Evolutionary conservation across 2,329 filamentous ascomycete genomes (phyloP).

Genomic region (Aspergillus alliaceus): DNA sequence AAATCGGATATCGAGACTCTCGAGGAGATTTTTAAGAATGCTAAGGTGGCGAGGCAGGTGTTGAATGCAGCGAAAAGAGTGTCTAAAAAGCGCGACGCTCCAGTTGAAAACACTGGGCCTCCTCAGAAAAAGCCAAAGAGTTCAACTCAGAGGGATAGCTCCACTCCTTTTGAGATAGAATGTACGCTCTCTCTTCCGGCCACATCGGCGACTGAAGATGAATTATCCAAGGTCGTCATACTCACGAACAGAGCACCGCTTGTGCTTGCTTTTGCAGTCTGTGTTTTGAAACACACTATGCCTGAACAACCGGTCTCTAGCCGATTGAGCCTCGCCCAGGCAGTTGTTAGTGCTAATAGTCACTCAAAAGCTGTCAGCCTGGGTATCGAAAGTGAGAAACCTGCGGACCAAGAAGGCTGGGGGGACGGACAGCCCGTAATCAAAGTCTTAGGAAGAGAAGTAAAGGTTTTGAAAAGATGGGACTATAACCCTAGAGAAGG

Average conservation of each 20-base stretch:
- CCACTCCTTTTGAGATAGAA: slow-evolving; percentile 36
- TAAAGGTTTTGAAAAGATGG: slow-evolving; percentile 74
- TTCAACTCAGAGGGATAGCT: slow-evolving; percentile 5
- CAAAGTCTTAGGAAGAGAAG: slow-evolving; percentile 69
- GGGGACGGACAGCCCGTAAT: slow-evolving; percentile 74
- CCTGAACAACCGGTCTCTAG: slow-evolving; percentile 83
- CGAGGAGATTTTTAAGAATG: slow-evolving; percentile 48
- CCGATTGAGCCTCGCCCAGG: slow-evolving; percentile 77
- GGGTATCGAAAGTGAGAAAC: slow-evolving; percentile 66
- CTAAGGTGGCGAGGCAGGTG: slow-evolving; percentile 58
- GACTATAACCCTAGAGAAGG: slow-evolving; percentile 65
- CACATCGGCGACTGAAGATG: slow-evolving; percentile 50
- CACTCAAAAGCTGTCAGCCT: slow-evolving; percentile 73
- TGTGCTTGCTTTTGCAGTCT: slow-evolving; percentile 76
- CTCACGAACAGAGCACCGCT: slow-evolving; percentile 80
- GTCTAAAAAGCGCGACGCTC: slow-evolving; percentile 54
- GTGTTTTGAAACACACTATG: slow-evolving; percentile 75
- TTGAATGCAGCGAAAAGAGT: slow-evolving; percentile 58
- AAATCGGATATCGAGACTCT: slow-evolving; percentile 48
- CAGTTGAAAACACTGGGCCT: slow-evolving; percentile 33
- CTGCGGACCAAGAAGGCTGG: slow-evolving; percentile 69
- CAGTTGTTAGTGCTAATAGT: slow-evolving; percentile 79
- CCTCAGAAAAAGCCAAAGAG: slow-evolving; percentile 41
- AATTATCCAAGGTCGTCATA: slow-evolving; percentile 59
- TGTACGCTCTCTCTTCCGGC: slow-evolving; percentile 33